A percentile compares a stretch with the other conserved stretches of the same genome.
Evolutionary conservation across 75 land plant genomes (phyloP).

Genomic region (Cunninghamia lanceolata): DNA sequence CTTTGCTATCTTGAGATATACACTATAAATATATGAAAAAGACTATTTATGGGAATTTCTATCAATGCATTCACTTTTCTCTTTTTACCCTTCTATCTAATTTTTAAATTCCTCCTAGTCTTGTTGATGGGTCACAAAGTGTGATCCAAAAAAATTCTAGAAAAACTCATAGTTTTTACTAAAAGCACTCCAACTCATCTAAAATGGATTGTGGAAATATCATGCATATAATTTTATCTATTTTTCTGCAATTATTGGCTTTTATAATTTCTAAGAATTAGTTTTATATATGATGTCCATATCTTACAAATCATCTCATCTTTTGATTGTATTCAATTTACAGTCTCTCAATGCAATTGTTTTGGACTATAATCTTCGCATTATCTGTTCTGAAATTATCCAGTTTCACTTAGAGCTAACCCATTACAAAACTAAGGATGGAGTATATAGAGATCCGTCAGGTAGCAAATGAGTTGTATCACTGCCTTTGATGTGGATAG

Average conservation of each 20-base stretch:
- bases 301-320: not conserved
- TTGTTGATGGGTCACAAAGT: too few species aligned
- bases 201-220: too few species aligned
- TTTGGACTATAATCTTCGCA: constrained; percentile 59
- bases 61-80: not conserved
- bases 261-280: not conserved
- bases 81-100: not conserved
- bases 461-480: constrained; percentile 72
- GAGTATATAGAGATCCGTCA: constrained; percentile 75
- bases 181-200: too few species aligned
- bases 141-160: too few species aligned
- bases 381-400: constrained; percentile 56
- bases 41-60: not conserved
- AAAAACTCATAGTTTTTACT: too few species aligned
- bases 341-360: constrained; percentile 92
- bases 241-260: not conserved
- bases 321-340: not conserved
- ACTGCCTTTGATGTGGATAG: constrained; percentile 95
- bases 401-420: constrained; percentile 87
- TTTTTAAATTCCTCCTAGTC: too few species aligned
- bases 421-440: constrained; percentile 88
- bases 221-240: too few species aligned
- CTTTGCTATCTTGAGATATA: not conserved
- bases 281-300: not conserved
- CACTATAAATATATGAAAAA: not conserved